Conservation (phyloP, 2,329 filamentous ascomycete genomes). For the Pseudogymnoascus sp. region DNA sequence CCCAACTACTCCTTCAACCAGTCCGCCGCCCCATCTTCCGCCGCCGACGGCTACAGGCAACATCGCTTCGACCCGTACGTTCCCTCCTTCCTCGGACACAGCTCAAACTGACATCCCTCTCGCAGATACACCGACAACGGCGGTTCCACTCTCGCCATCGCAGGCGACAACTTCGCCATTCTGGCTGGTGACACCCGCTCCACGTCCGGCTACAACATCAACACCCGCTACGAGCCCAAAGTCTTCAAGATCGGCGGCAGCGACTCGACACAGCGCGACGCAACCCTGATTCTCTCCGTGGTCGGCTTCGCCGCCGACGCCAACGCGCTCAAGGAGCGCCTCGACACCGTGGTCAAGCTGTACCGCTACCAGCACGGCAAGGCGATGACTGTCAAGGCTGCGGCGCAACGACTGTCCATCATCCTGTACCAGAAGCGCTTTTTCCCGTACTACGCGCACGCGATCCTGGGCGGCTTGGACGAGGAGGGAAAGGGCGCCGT, state of each 20-base stretch:
- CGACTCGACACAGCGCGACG: slow-evolving; percentile 75
- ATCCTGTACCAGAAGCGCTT: slow-evolving; percentile 97
- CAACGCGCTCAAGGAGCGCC: slow-evolving; percentile 83
- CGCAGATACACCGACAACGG: slow-evolving; percentile 93
- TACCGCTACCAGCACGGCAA: slow-evolving; percentile 98
- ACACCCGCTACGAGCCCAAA: slow-evolving; percentile 90
- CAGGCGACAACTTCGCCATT: slow-evolving; percentile 89
- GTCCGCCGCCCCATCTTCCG: slow-evolving; percentile 43
- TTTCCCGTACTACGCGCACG: slow-evolving; percentile 97
- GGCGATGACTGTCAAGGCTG: slow-evolving; percentile 88
- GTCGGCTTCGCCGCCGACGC: slow-evolving; percentile 96
- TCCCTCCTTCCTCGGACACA: background rate
- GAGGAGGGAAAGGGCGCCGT: slow-evolving; percentile 90
- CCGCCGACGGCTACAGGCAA: slow-evolving; percentile 52
- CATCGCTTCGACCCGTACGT: slow-evolving; percentile 86
- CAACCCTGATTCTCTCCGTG: slow-evolving; percentile 83
- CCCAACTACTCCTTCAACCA: slow-evolving; percentile 64
- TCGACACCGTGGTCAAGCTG: slow-evolving; percentile 96
- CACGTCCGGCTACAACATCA: slow-evolving; percentile 97
- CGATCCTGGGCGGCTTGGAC: slow-evolving; percentile 88
- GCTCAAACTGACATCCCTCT: slow-evolving; percentile 9
- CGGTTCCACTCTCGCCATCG: slow-evolving; percentile 90
- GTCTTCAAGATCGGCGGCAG: slow-evolving; percentile 96
- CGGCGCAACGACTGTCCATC: slow-evolving; percentile 88
- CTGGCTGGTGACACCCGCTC: slow-evolving; percentile 95